phyloP scores from a whole-genome alignment of 1,139 yeast species.

The Wickerhamomyces sp. region DNA sequence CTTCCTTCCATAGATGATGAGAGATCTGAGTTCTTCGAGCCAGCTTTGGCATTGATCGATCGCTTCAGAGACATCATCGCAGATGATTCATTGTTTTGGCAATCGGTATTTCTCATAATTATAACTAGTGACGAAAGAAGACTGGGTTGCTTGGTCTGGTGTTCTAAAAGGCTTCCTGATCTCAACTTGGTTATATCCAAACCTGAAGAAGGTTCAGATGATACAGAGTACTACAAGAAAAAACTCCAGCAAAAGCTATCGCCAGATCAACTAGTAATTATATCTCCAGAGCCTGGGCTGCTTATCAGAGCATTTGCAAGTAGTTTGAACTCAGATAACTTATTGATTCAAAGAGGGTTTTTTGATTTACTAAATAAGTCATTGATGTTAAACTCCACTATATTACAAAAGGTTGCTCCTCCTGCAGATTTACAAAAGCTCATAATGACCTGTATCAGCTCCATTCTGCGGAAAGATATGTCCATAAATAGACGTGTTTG shows the following conservation, averaged over 20 bases:
- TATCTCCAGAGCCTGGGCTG: slow-evolving; percentile 76
- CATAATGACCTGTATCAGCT: slow-evolving; percentile 57
- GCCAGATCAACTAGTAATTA: slow-evolving; percentile 31
- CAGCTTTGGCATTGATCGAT: slow-evolving; percentile 57
- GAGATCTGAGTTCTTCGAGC: slow-evolving; percentile 72
- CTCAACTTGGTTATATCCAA: slow-evolving; percentile 33
- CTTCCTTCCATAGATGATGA: slow-evolving; percentile 92
- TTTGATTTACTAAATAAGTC: slow-evolving; percentile 73
- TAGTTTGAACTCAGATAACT: slow-evolving; percentile 57
- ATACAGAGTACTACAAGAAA: slow-evolving; percentile 12
- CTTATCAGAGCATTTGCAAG: slow-evolving; percentile 67
- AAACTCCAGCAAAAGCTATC: slow-evolving; percentile 6
- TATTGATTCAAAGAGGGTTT: slow-evolving; percentile 84
- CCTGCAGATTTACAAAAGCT: slow-evolving; percentile 53
- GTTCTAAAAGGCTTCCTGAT: slow-evolving; percentile 60
- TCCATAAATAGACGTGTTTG: slow-evolving; percentile 88
- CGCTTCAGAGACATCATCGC: slow-evolving; percentile 50
- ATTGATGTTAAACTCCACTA: slow-evolving; percentile 59
- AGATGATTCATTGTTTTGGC: slow-evolving; percentile 85
- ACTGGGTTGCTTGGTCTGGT: slow-evolving; percentile 80
- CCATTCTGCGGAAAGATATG: slow-evolving; percentile 83
- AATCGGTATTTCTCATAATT: slow-evolving; percentile 67
- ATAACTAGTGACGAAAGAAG: slow-evolving; percentile 75
- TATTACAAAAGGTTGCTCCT: slow-evolving; percentile 45
- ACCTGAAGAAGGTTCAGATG: slow-evolving; percentile 10